Conservation (phyloP, 2,329 filamentous ascomycete species). For the Fonsecaea monophora region DNA sequence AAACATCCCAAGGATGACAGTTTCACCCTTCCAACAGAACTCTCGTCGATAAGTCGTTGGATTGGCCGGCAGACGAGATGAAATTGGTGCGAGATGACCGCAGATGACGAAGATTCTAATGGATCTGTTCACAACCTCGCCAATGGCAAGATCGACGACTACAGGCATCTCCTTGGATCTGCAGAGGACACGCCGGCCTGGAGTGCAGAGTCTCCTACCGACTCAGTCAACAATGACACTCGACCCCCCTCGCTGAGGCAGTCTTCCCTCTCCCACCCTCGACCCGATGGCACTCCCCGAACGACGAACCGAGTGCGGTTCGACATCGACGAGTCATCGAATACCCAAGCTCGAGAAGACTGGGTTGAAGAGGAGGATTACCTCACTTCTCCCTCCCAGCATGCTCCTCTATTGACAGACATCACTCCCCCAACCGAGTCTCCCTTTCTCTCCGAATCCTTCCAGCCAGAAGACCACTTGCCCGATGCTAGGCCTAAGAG, state of each 20-base stretch:
- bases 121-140: conserved; percentile 24
- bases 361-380: conserved; percentile 66
- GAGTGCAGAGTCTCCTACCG: conserved; percentile 37
- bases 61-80: conserved; percentile 28
- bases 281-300: conserved; percentile 58
- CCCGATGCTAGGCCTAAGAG: conserved; percentile 78
- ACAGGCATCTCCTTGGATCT: conserved; percentile 27
- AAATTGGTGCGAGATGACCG: conserved; percentile 37
- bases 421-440: conserved; percentile 79
- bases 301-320: conserved; percentile 79
- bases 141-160: conserved; percentile 33
- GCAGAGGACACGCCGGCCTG: conserved; percentile 32
- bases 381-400: conserved; percentile 58
- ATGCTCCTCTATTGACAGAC: conserved; percentile 75
- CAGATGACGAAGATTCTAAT: conserved; percentile 37
- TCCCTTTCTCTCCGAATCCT: conserved; percentile 67
- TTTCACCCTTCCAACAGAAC: not conserved
- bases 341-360: conserved; percentile 40
- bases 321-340: conserved; percentile 52
- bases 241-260: conserved; percentile 43
- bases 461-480: conserved; percentile 64
- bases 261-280: conserved; percentile 51
- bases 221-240: conserved; percentile 25
- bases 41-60: not conserved
- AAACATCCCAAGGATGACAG: conserved; percentile 5